Conservation (phyloP, 176 grass and related monocot species). For the Alloteropsis semialata region DNA sequence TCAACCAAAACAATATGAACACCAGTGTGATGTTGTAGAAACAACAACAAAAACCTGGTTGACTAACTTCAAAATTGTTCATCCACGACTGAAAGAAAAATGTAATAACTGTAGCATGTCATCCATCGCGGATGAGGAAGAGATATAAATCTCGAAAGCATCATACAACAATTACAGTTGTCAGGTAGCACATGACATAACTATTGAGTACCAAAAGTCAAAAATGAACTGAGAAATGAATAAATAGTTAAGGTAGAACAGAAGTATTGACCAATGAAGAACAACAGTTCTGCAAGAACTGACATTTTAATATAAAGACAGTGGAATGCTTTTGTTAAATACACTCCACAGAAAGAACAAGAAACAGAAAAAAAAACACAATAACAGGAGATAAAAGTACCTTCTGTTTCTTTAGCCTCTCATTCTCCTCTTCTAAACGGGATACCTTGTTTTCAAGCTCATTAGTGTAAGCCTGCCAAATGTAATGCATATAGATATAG, state of each 20-base stretch:
- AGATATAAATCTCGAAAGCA: not conserved
- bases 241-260: not conserved
- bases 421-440: constrained; percentile 75
- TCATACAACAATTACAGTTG: not conserved
- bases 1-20: not conserved
- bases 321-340: constrained; percentile 3
- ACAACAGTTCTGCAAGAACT: not conserved
- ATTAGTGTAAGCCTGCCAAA: constrained; percentile 87
- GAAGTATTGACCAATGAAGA: not conserved
- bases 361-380: not conserved
- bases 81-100: not conserved
- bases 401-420: constrained; percentile 86
- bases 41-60: not conserved
- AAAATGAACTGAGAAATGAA: not conserved
- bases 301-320: not conserved
- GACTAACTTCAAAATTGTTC: not conserved
- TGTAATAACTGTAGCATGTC: not conserved
- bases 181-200: not conserved
- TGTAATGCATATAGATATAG: not conserved
- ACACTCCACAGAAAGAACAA: not conserved
- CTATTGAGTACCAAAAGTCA: not conserved
- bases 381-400: constrained; percentile 42
- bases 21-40: not conserved
- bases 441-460: constrained; percentile 96
- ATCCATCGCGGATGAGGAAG: not conserved